Percentiles rank a stretch among this genome's conserved stretches.
Conservation (phyloP, 1,284 basidiomycete genomes). For the Ustilago xerochloae region DNA sequence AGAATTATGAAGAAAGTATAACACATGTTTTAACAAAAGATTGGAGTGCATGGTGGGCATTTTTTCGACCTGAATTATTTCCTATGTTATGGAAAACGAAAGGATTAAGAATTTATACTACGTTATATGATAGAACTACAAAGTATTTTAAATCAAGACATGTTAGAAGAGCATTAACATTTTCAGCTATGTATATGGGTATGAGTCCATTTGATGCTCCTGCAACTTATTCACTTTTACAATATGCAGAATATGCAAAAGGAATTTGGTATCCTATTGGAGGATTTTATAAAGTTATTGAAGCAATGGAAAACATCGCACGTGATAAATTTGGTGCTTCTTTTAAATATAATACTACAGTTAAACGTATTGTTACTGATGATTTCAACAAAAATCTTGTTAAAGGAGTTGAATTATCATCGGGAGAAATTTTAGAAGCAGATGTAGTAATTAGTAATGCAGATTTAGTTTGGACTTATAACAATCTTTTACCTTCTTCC, state of each 20-base stretch:
- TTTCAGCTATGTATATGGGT: conserved; percentile 65
- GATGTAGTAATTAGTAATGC: conserved; percentile 73
- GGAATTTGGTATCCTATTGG: conserved; percentile 73
- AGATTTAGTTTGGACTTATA: conserved; percentile 72
- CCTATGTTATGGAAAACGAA: conserved; percentile 66
- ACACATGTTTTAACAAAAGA: conserved; percentile 70
- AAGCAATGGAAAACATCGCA: conserved; percentile 71
- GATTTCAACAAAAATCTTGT: conserved; percentile 21
- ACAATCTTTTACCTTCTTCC: conserved; percentile 69
- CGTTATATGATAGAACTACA: conserved; percentile 67
- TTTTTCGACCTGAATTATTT: conserved; percentile 70
- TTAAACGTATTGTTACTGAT: conserved; percentile 68
- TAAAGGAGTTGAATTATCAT: conserved; percentile 70
- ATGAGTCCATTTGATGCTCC: conserved; percentile 73
- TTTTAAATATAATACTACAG: conserved; percentile 69
- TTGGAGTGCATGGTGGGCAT: conserved; percentile 70
- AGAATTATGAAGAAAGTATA: conserved; percentile 70
- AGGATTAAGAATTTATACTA: conserved; percentile 55
- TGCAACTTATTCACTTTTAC: conserved; percentile 72
- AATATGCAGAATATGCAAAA: conserved; percentile 72
- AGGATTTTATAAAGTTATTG: conserved; percentile 71
- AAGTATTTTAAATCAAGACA: conserved; percentile 72
- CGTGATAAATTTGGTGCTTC: conserved; percentile 68
- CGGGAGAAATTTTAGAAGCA: conserved; percentile 70
- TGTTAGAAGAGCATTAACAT: conserved; percentile 59